Evolutionary conservation across 805 yeast species (phyloP), one percentile per base, ranked within the genome.

Genomic region (Candida gorgasii): DNA sequence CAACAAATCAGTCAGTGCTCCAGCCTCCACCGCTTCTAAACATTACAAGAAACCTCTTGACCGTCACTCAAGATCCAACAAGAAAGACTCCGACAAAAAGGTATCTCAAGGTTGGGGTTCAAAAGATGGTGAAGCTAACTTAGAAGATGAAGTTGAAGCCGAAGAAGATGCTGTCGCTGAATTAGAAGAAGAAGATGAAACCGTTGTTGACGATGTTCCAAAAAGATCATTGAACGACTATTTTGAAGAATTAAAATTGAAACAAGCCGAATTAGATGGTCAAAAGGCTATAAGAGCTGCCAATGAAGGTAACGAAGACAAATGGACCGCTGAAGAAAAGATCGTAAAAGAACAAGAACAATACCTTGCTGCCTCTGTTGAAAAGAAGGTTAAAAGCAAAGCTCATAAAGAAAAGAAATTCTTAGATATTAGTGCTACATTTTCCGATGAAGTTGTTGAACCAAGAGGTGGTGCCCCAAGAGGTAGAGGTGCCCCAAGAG

Each of bases 81-180:
- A 86, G 78, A 67, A 80, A 59, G 97, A 89, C 75, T 75, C 96
- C 57, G 79, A 77, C 57, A 90, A 89, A 84, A 83, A 85, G 69
- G 78, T 84, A 61, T 79, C 76, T 67, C 84, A 82, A 72, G 90
- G 89, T 54, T 88, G 96, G 92, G 95, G 96, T 63, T 88, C 83
- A 63, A 80, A 84, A 69, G 72, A 75, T 59, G 71, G 75, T 60
- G 76, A 73, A 63, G 56, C 61, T 49, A 87, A 82, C 76, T 80
- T 76, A 65, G 85, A 73, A 53, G 86, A 79, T 54, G 89, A 82
- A 69, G 53, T 59, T 50, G 86, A 78, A 53, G 75, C 60, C 43
- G 58, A 49, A 24, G 66, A 60, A 44, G 74, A 69, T 46, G 63
- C 65, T 36, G 65, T 50, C 26, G 63, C 53, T 37, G 72, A 61